phyloP scores from a whole-genome alignment of 73 alveolate species.

The Tetrahymena elliotti region DNA sequence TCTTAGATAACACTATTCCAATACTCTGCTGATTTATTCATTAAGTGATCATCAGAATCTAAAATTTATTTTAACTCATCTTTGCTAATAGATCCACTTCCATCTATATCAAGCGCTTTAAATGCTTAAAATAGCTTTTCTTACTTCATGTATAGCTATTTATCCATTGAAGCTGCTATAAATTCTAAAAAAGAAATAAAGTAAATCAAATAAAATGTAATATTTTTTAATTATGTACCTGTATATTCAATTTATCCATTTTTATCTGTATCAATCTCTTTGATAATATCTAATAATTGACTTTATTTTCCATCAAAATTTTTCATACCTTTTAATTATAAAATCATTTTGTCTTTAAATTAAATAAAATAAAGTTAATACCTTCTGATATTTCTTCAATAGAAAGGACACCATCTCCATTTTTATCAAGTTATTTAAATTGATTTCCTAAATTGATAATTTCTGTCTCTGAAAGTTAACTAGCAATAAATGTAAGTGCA shows the following conservation, averaged over 20 bases:
- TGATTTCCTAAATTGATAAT: slow-evolving; percentile 40
- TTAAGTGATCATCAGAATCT: slow-evolving; percentile 3
- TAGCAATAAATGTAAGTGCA: slow-evolving; percentile 48
- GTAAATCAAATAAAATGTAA: background rate
- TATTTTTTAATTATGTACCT: background rate
- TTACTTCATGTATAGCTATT: slow-evolving; percentile 31
- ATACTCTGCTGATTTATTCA: background rate
- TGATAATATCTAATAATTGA: slow-evolving; percentile 18
- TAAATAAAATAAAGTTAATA: background rate
- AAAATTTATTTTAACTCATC: slow-evolving; percentile 22
- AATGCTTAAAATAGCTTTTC: slow-evolving; percentile 46
- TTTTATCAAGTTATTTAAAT: slow-evolving; percentile 43
- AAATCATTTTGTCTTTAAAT: background rate
- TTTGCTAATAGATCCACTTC: slow-evolving; percentile 47
- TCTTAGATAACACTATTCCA: slow-evolving; percentile 39
- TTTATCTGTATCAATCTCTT: slow-evolving; percentile 51
- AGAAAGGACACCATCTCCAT: slow-evolving; percentile 53
- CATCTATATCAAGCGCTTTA: slow-evolving; percentile 48
- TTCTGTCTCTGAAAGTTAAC: slow-evolving; percentile 38
- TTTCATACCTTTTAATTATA: background rate
- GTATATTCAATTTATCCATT: slow-evolving; percentile 49
- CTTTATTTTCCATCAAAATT: slow-evolving; percentile 20
- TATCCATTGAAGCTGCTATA: slow-evolving; percentile 53
- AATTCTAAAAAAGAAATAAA: background rate
- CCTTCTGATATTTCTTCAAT: slow-evolving; percentile 55